Base-by-base conservation (phyloP, 2,329 filamentous ascomycete species). In the Penicillium sp. region DNA sequence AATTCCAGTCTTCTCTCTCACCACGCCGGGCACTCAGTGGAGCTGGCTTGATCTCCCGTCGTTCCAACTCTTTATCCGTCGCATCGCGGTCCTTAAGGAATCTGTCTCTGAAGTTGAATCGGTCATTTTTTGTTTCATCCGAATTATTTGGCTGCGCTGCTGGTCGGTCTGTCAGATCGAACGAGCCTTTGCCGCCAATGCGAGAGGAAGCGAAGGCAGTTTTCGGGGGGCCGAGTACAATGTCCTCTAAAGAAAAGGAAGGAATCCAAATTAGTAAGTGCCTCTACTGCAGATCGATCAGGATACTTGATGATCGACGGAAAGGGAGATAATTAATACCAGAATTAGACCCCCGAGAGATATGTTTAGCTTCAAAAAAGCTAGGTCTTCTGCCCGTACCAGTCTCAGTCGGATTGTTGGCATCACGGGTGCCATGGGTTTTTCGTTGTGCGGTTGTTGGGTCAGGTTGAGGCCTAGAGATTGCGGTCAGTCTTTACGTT, bases 201-300 rank as follows among this genome's bases (percentile, higher is more conserved):
- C 84, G 81, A 56, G 88, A 89, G 22, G 91, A 95, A 50, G 90
- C 85, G 73, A 97, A 96, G 42, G 86, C 85, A 44, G 86, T 90
- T 72, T 90, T 89, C 1, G 91, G 90, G 19, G 91, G 91, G 14
- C 90, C 91, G 55, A 96, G 88, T 56, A 94, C 83, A 55, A 95
- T 88, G 61, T 95, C 91, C 66, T 96, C 92, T 67, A 84, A 77
- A 71, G 64, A 55, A 64, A 55, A 30, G 40, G 28, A 56, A 43
- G 11, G 1, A 30, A 11, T 17, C 11, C n/a, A 17, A 14, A 55
- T 68, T 56, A 69, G 64, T 52, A 43, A 55, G 44, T 48, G 37
- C 35, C 28, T 53, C 28, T 31, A 16, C 19, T 26, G 25, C 16
- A 33, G 31, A 42, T 25, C 3, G 33, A 43, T 47, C 37, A 17